Conservation (phyloP, 1,284 basidiomycete species). For the Melanopsichium pennsylvanicum region DNA sequence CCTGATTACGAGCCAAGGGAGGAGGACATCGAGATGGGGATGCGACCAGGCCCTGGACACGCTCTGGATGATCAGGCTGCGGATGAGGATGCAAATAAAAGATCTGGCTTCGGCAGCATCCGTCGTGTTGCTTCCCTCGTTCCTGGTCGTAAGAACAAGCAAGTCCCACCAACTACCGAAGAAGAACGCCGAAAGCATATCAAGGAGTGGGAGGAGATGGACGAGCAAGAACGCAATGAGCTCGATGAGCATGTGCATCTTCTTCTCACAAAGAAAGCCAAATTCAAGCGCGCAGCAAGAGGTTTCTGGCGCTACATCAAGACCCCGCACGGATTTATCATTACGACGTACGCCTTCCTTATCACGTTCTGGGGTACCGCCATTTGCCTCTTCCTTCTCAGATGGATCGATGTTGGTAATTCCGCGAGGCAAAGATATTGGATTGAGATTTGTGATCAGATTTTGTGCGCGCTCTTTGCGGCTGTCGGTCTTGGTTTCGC, state of each 20-base stretch:
- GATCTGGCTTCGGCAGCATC: constrained; percentile 11
- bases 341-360: constrained; percentile 57
- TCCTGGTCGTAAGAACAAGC: constrained; percentile 18
- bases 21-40: constrained; percentile 35
- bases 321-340: constrained; percentile 62
- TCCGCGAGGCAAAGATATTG: constrained; percentile 48
- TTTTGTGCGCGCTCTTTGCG: constrained; percentile 61
- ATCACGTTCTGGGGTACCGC: constrained; percentile 61
- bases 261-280: constrained; percentile 75
- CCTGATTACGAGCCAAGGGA: constrained; percentile 9
- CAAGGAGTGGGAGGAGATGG: constrained; percentile 56
- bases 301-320: constrained; percentile 59
- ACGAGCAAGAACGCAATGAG: constrained; percentile 60
- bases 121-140: constrained; percentile 27
- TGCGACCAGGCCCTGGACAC: constrained; percentile 2
- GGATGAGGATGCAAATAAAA: neutral
- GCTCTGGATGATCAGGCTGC: neutral
- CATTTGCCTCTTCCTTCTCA: constrained; percentile 59
- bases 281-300: constrained; percentile 59
- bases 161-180: constrained; percentile 34
- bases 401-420: constrained; percentile 53
- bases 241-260: constrained; percentile 82
- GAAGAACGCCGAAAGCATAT: constrained; percentile 55
- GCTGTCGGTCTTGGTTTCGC: constrained; percentile 62
- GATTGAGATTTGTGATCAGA: constrained; percentile 65